Base-by-base conservation (phyloP, 768 basidiomycete genomes). In the Phlegmacium glaucopus region DNA sequence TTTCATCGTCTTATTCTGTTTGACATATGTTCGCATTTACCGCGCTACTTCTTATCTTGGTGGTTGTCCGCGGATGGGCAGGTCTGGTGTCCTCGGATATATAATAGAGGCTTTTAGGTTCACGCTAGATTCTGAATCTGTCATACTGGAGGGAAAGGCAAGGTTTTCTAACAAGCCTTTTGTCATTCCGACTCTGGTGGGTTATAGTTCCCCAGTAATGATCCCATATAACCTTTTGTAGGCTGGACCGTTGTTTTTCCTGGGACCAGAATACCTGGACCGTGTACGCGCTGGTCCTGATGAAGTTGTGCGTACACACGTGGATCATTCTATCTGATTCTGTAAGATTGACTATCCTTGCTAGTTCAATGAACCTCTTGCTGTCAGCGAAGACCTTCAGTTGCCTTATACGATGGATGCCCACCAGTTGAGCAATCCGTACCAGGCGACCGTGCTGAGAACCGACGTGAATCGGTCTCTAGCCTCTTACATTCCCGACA, bases 381-480 rank as follows among this genome's bases (percentile, higher is more conserved):
- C 63, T 4, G 56, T 70, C 10, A 62, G 65, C 50, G 65, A 70
- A 45, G 64, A 64, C 42, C 61, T 72, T 17, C 67, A 69, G 43
- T 52, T 70, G 6, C 64, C 58, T 4, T 68, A 68, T 43, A 70
- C 69, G 5, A 68, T 72, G 69, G 64, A 70, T 49, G 58, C 51
- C 13, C 58, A 65, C 42, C 67, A 70, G 44, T 49, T 69, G 39
- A 44, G 47, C 42, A 66, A 60, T 32, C 64, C 70, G 17, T 70
- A 67, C 42, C 69, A 72, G 47, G 63, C 66, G 3, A 55, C 55
- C 22, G 67, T 69, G 9, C 28, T 68, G 30, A 59, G 67, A 32
- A 70, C 67, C 4, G 66, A 67, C 29, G 62, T 70, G n/a, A 69
- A 64, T 43, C 65, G 69, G 22, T 61, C 67, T 2, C 57, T 72